Evolutionary conservation across 768 basidiomycete genomes (phyloP).

Genomic region (Nevesoporus exiguus): DNA sequence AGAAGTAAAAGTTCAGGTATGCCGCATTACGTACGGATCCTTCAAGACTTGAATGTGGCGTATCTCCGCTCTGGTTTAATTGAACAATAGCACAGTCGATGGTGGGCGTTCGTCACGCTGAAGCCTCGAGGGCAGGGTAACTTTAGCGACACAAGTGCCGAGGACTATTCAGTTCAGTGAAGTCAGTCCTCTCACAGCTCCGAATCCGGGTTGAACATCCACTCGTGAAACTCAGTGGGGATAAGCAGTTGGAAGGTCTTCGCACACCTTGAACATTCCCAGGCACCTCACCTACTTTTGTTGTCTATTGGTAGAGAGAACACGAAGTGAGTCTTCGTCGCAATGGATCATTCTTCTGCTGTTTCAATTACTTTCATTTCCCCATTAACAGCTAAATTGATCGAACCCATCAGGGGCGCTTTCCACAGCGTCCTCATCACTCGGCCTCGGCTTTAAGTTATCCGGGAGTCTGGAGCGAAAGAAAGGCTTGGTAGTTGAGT

Average conservation of each 20-base stretch:
- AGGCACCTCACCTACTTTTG: background rate
- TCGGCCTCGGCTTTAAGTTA: background rate
- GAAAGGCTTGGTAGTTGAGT: background rate
- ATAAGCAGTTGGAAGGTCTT: background rate
- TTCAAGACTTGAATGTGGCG: background rate
- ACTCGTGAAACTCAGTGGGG: background rate
- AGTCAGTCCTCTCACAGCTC: background rate
- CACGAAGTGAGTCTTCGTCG: background rate
- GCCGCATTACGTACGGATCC: background rate
- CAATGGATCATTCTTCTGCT: background rate
- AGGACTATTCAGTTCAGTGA: background rate
- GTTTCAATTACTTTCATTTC: background rate
- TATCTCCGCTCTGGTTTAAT: background rate
- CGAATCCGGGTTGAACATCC: background rate
- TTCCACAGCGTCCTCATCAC: background rate
- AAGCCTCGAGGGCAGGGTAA: background rate
- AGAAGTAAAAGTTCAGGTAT: background rate
- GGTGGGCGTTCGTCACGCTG: background rate
- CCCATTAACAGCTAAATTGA: background rate
- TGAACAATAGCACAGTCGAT: background rate
- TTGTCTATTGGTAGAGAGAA: background rate
- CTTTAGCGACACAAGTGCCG: background rate
- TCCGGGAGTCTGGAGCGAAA: conserved; percentile 2
- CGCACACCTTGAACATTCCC: background rate
- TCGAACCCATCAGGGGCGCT: background rate